Conservation (phyloP, 1,139 yeast species). For the Candida pseudoviswanathii region DNA sequence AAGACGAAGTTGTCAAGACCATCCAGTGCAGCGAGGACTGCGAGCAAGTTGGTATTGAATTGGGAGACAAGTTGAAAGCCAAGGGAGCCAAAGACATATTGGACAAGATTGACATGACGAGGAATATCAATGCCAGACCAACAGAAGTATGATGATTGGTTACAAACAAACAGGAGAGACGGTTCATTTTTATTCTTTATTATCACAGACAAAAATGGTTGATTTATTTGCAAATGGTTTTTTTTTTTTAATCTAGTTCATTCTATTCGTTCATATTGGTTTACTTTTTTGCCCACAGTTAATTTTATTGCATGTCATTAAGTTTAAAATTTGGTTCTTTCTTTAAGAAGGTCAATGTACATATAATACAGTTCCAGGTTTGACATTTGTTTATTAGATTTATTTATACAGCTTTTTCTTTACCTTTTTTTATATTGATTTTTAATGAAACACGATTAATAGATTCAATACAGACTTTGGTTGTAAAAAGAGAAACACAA, state of each 20-base stretch:
- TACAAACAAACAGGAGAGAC: not conserved
- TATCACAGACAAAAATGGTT: not conserved
- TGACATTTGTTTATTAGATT: constrained; percentile 3
- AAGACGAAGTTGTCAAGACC: constrained; percentile 45
- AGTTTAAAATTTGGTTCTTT: not conserved
- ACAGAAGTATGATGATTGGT: constrained; percentile 13
- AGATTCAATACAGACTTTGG: not conserved
- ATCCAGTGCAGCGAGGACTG: constrained; percentile 59
- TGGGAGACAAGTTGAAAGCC: constrained; percentile 68
- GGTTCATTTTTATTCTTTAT: not conserved
- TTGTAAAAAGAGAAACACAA: not conserved
- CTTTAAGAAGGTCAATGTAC: not conserved
- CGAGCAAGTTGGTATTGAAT: constrained; percentile 62
- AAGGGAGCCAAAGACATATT: constrained; percentile 84
- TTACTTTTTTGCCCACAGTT: not conserved
- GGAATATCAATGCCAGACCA: constrained; percentile 19
- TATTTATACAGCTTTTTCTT: not conserved
- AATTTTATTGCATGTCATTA: constrained; percentile 1
- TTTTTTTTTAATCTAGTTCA: not conserved
- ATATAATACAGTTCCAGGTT: constrained; percentile 1
- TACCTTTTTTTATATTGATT: not conserved
- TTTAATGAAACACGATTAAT: constrained; percentile 4
- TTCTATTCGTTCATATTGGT: not conserved
- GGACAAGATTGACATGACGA: constrained; percentile 62
- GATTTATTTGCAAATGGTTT: not conserved